A percentile compares a stretch with the other conserved stretches of the same genome.
These are phyloP conservation scores for Teunomyces cretensis DNA, from an alignment of 805 yeast species.

Conservation along the genomic window DNA sequence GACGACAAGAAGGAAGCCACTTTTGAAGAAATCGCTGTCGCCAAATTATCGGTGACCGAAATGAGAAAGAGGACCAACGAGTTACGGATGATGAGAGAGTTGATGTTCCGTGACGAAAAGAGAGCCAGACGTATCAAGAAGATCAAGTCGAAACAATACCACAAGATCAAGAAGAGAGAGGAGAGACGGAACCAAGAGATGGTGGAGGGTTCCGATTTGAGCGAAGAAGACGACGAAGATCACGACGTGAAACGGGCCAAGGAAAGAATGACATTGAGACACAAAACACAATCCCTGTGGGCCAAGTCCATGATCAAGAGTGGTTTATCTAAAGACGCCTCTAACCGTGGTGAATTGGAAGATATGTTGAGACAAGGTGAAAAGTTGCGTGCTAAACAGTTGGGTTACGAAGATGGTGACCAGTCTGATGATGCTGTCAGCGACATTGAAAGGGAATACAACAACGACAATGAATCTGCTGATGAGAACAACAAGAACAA, in stretches of 20 bases:
- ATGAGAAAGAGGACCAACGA: slow-evolving; percentile 74
- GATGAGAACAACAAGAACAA: slow-evolving; percentile 34
- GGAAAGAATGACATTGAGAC: slow-evolving; percentile 90
- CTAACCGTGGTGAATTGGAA: slow-evolving; percentile 84
- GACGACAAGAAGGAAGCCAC: slow-evolving; percentile 78
- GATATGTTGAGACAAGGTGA: slow-evolving; percentile 93
- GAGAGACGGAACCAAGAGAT: slow-evolving; percentile 65
- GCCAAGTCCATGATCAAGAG: slow-evolving; percentile 86
- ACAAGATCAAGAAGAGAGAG: slow-evolving; percentile 84
- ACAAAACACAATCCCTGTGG: slow-evolving; percentile 87
- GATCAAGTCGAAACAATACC: slow-evolving; percentile 89
- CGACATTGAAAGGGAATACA: slow-evolving; percentile 43
- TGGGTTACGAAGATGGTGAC: slow-evolving; percentile 61
- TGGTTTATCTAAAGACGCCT: slow-evolving; percentile 85
- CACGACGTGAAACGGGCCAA: slow-evolving; percentile 76
- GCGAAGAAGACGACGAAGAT: slow-evolving; percentile 55
- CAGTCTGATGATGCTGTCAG: slow-evolving; percentile 53
- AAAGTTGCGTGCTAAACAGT: slow-evolving; percentile 64
- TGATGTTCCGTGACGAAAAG: slow-evolving; percentile 93
- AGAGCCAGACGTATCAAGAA: slow-evolving; percentile 90
- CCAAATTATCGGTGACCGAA: slow-evolving; percentile 79
- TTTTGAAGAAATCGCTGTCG: slow-evolving; percentile 83
- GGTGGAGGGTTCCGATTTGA: slow-evolving; percentile 60
- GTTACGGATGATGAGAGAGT: slow-evolving; percentile 87
- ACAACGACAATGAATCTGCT: slow-evolving; percentile 33